phyloP scores from a whole-genome alignment of 2,329 filamentous ascomycete genomes.

The Colletotrichum sublineola region DNA sequence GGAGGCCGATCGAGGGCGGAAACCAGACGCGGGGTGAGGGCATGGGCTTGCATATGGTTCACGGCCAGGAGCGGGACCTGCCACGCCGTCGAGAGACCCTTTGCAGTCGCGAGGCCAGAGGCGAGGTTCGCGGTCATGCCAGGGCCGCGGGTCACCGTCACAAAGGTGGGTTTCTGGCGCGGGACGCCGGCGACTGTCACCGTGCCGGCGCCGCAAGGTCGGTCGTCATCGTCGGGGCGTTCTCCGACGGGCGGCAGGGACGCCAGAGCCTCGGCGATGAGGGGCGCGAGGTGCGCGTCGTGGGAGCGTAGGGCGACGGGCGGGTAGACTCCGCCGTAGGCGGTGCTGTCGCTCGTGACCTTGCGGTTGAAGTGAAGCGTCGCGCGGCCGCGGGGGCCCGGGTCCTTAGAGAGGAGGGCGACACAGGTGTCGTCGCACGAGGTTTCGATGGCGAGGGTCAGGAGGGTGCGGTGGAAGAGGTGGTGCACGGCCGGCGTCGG shows the following conservation, averaged over 20 bases:
- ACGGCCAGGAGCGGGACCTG: conserved; percentile 85
- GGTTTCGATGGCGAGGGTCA: conserved; percentile 82
- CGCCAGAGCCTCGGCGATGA: conserved; percentile 75
- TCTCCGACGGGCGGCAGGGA: conserved; percentile 57
- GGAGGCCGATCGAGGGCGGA: conserved; percentile 65
- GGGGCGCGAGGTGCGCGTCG: conserved; percentile 74
- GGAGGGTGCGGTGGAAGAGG: conserved; percentile 51
- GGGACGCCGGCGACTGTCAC: conserved; percentile 31
- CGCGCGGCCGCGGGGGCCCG: conserved; percentile 52
- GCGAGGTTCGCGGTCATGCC: conserved; percentile 86
- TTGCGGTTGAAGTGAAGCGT: conserved; percentile 83
- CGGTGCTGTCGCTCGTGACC: conserved; percentile 82
- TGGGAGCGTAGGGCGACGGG: conserved; percentile 82
- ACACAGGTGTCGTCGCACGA: conserved; percentile 96
- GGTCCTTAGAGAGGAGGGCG: conserved; percentile 77
- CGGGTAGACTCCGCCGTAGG: conserved; percentile 84
- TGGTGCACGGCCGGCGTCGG: background rate
- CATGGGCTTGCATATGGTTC: conserved; percentile 98
- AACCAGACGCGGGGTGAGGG: conserved; percentile 86
- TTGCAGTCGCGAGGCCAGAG: conserved; percentile 85
- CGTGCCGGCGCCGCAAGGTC: conserved; percentile 37
- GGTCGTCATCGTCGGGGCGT: conserved; percentile 8
- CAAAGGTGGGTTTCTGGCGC: conserved; percentile 76
- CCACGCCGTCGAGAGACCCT: conserved; percentile 89
- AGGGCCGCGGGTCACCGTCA: conserved; percentile 91